A percentile compares a stretch with the other conserved stretches of the same genome.
Evolutionary conservation across 176 grass and related monocot genomes (phyloP).

Genomic region (Otatea glauca): DNA sequence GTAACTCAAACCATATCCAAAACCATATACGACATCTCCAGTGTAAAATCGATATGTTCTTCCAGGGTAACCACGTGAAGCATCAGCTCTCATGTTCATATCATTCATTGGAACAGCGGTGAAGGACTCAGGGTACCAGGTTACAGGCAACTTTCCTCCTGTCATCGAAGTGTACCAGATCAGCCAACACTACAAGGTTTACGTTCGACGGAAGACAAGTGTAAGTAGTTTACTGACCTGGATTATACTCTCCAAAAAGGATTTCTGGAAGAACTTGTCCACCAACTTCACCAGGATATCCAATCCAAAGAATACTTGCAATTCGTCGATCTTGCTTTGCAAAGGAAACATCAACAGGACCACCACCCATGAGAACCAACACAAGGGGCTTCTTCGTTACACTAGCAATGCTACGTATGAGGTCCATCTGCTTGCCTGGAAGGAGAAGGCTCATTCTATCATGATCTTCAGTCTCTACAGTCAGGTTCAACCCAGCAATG

Average conservation of each 20-base stretch:
- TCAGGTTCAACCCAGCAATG: constrained; percentile 83
- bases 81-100: constrained; percentile 85
- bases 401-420: constrained; percentile 52
- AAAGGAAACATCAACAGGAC: constrained; percentile 85
- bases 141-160: constrained; percentile 73
- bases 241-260: constrained; percentile 85
- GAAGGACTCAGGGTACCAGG: constrained; percentile 91
- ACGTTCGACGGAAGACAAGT: not conserved
- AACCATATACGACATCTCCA: constrained; percentile 72
- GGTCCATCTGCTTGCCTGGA: constrained; percentile 85
- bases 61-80: constrained; percentile 73
- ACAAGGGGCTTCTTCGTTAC: constrained; percentile 68
- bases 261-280: constrained; percentile 85
- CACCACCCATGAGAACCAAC: constrained; percentile 80
- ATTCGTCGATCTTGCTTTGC: constrained; percentile 61
- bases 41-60: constrained; percentile 94
- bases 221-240: constrained; percentile 56
- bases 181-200: constrained; percentile 12
- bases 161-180: constrained; percentile 28
- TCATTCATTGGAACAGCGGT: constrained; percentile 81
- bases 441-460: constrained; percentile 83
- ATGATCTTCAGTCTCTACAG: constrained; percentile 81
- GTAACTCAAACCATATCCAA: constrained; percentile 89
- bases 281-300: constrained; percentile 88
- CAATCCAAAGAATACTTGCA: constrained; percentile 81